Evolutionary conservation across 2,329 filamentous ascomycete genomes (phyloP), one percentile per base, ranked within the genome.

Genomic region (Pseudohalonectria lignicola): DNA sequence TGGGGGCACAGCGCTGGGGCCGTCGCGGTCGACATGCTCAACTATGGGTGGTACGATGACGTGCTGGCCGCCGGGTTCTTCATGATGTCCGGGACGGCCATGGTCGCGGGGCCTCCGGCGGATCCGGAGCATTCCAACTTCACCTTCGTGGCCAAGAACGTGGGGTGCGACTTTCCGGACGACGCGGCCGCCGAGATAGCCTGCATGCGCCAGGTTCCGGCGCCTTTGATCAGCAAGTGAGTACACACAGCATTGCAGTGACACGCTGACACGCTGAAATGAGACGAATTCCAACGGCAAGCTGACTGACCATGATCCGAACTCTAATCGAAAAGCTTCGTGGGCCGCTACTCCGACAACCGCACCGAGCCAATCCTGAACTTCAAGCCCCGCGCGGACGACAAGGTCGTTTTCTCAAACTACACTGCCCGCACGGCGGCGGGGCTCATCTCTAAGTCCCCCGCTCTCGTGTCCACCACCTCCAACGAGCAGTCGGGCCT

Each of bases 1-100:
- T 63, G 62, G 46, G 68, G 68, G 13, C 62, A 66, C 51, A 67
- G 64, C 16, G 64, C 69, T 3, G 66, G 69, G 8, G 49, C 54
- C 10, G 50, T 60, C 3, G 50, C 53, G 19, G 59, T 56, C 4
- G 64, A 68, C 41, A 51, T 59, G 44, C 57, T 64, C 41, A 54
- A 59, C 41, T 66, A 62, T 43, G 63, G 65, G 10, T 68, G 57
- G 64, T 44, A 51, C 16, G 51, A 67, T 5, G 57, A 70, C 39
- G 65, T 67, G 4, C 64, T 70, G 30, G 60, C 61, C 2, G 47
- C 54, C 7, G 61, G 55, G 4, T 55, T 62, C 30, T 61, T 63
- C 40, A 45, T 64, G 36, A 56, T 66, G 34, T 62, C 61, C 37
- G 66, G 53, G 20, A 59, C 55, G 4, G 62, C 57, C 4, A 52